Evolutionary conservation across 495 filamentous ascomycete species (phyloP).

Genomic region (Talaromyces trachyspermus): DNA sequence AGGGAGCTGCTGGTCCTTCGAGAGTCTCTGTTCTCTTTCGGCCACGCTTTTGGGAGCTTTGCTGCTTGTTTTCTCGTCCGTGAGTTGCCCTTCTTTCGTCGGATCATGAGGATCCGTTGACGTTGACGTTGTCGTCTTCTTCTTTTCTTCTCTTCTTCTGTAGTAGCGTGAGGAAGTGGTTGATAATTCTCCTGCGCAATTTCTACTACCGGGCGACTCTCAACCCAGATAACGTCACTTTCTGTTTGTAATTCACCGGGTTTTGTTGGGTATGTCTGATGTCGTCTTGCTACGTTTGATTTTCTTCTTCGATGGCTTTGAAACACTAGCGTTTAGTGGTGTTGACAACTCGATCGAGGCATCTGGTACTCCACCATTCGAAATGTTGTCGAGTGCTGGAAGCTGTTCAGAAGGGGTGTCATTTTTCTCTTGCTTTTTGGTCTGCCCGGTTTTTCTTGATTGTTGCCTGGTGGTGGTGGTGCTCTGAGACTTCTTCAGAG

Average conservation of each 20-base stretch:
- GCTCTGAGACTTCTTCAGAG: slow-evolving; percentile 7
- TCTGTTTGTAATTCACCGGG: slow-evolving; percentile 21
- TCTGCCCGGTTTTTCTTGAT: slow-evolving; percentile 16
- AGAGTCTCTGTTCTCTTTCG: slow-evolving; percentile 35
- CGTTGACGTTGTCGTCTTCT: not conserved
- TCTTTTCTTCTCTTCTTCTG: not conserved
- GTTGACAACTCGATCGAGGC: too few relatives aligned
- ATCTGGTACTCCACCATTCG: not conserved
- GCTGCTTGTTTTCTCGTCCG: not conserved
- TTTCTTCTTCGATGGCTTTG: slow-evolving; percentile 30
- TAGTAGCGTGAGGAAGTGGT: not conserved
- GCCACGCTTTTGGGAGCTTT: slow-evolving; percentile 35
- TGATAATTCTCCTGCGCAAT: not conserved
- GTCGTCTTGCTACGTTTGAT: slow-evolving; percentile 34
- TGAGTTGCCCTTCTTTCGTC: not conserved
- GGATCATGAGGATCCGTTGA: not conserved
- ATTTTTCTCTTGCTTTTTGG: slow-evolving; percentile 14
- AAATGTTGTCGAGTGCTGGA: not conserved
- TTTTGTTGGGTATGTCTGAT: slow-evolving; percentile 20
- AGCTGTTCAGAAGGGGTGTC: not conserved
- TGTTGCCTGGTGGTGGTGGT: not conserved
- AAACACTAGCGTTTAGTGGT: too few relatives aligned
- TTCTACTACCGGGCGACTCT: slow-evolving; percentile 23
- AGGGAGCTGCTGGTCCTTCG: slow-evolving; percentile 9
- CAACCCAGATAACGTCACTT: slow-evolving; percentile 33